Base-by-base conservation (phyloP, 495 filamentous ascomycete genomes). In the Astrocystis sublimbata region DNA sequence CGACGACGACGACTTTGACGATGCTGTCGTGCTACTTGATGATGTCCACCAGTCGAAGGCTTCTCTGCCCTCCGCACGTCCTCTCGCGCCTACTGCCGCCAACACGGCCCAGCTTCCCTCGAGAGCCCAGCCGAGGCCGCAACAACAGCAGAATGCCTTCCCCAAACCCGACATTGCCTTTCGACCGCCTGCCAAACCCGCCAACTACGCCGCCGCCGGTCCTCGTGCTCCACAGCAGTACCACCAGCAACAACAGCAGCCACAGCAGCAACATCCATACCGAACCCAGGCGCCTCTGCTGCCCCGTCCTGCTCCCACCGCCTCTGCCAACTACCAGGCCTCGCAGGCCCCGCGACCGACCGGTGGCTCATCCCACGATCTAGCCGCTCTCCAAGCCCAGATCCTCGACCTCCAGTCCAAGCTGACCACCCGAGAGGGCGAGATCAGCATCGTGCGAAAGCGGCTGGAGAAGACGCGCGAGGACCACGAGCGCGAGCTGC, bases 371-470 rank as follows among this genome's bases (percentile, higher is more conserved):
- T 66, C 62, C 28, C 68, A 66, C 49, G 70, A 72, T 58, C 6
- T 72, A 28, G 24, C 61, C 36, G n/a, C 68, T 3, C 46, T 70
- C 4, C 68, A 68, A 46, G 68, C 70, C 10, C 70, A 72, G 13
- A 64, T 82, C 26, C 61, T 72, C 2, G 76, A 72, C 9, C 64
- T 81, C 5, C 69, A 78, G 63, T 68, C 74, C 0, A 74, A 80
- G 62, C 73, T 81, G 21, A 80, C 69, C 23, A 70, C 77, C 1
- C 71, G 77, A 54, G 74, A 73, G 41, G 83, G 83, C 8, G 83
- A 85, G 54, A 79, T 80, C 45, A 72, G 79, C 33, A 80, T 85
- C 40, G 68, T 85, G 13, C 76, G 83, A n/a, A 81, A 77, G 60
- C 81, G 81, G 31, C 73, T 78, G 58, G 79, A 82, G 49, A 80